These are phyloP conservation scores for Pseudogymnoascus sp. DNA, from an alignment of 2,329 filamentous ascomycete genomes.

Conservation along the genomic window DNA sequence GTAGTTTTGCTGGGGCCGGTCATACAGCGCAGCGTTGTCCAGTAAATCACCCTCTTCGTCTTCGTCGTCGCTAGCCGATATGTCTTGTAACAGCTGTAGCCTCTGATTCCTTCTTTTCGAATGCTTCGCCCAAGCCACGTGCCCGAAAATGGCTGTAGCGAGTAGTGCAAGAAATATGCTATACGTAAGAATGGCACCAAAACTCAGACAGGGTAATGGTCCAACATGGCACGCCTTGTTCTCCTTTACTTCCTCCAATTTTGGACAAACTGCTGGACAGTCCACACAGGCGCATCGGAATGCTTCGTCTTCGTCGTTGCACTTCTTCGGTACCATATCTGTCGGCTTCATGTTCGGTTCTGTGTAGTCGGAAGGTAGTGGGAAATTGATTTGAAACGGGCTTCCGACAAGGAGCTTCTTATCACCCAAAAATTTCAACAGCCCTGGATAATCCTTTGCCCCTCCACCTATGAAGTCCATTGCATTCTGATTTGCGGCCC, in stretches of 20 bases:
- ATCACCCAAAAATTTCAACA: conserved; percentile 87
- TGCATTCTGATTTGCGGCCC: conserved; percentile 83
- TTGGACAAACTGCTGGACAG: conserved; percentile 78
- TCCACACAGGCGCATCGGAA: conserved; percentile 93
- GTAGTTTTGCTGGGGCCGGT: conserved; percentile 73
- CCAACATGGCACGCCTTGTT: conserved; percentile 73
- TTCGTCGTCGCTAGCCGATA: conserved; percentile 80
- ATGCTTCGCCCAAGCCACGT: conserved; percentile 68
- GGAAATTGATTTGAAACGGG: conserved; percentile 98
- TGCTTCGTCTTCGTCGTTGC: conserved; percentile 78
- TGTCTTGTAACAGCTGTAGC: conserved; percentile 79
- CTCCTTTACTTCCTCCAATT: conserved; percentile 67
- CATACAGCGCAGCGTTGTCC: conserved; percentile 66
- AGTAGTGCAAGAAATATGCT: conserved; percentile 64
- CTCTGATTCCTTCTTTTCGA: conserved; percentile 70
- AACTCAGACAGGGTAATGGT: conserved; percentile 83
- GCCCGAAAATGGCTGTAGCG: conserved; percentile 60
- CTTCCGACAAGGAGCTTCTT: conserved; percentile 81
- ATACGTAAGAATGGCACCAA: conserved; percentile 84
- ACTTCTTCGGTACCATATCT: conserved; percentile 69
- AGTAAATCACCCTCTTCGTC: conserved; percentile 77
- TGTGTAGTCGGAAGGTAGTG: conserved; percentile 46
- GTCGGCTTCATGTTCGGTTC: conserved; percentile 66
- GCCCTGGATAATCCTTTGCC: conserved; percentile 78
- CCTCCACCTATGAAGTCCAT: conserved; percentile 96